Evolutionary conservation across 1,139 yeast genomes (phyloP).

Genomic region (Taiozyma sp.): DNA sequence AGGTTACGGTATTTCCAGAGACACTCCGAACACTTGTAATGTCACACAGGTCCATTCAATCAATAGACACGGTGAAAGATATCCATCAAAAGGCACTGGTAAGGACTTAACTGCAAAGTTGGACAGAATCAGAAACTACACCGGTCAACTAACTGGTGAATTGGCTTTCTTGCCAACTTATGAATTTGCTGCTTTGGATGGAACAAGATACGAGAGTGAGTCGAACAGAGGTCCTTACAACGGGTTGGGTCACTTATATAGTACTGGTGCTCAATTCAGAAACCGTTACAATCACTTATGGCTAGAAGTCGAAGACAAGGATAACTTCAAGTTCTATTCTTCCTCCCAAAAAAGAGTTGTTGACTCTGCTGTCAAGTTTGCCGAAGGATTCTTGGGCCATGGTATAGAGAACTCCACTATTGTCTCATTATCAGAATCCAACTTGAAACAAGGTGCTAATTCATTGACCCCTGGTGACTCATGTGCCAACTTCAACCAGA

Average conservation of each 20-base stretch:
- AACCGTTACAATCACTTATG: slow-evolving; percentile 4
- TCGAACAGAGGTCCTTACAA: slow-evolving; percentile 17
- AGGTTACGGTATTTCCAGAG: slow-evolving; percentile 40
- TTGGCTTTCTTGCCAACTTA: slow-evolving; percentile 12
- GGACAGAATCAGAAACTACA: slow-evolving; percentile 6
- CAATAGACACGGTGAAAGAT: slow-evolving; percentile 48
- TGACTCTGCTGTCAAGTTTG: slow-evolving; percentile 15
- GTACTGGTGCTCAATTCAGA: slow-evolving; percentile 14
- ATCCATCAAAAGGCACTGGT: slow-evolving; percentile 29
- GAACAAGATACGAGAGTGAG: slow-evolving; percentile 10
- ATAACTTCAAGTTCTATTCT: slow-evolving; percentile 10
- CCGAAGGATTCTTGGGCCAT: slow-evolving; percentile 17
- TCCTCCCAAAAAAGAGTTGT: slow-evolving; percentile 18
- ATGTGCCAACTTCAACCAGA: slow-evolving; percentile 21
- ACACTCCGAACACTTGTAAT: slow-evolving; percentile 36
- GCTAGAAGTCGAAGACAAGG: background rate
- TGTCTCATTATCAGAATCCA: slow-evolving; percentile 20
- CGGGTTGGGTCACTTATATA: slow-evolving; percentile 13
- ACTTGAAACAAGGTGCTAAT: slow-evolving; percentile 31
- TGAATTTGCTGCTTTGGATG: slow-evolving; percentile 11
- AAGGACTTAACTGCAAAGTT: slow-evolving; percentile 1
- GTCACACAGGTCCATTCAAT: slow-evolving; percentile 41
- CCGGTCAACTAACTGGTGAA: slow-evolving; percentile 11
- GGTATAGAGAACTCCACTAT: slow-evolving; percentile 5
- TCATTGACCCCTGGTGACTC: slow-evolving; percentile 27